These are phyloP conservation scores for Solanum rostratum DNA, from an alignment of 257 asterid genomes.

Conservation along the genomic window DNA sequence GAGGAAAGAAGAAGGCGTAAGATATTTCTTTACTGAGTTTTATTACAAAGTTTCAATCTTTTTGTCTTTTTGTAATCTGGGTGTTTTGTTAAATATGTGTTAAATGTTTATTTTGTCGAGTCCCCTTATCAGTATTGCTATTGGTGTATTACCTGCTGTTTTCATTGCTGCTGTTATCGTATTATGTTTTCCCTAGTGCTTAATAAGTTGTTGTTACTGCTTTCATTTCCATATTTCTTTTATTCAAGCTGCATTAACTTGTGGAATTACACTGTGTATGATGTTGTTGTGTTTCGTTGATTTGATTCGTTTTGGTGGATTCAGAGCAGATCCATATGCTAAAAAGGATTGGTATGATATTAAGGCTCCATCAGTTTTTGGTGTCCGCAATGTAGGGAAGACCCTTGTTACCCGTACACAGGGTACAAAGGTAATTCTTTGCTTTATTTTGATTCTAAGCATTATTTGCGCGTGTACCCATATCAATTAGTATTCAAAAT, in stretches of 20 bases:
- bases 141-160: not conserved
- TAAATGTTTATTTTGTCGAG: not conserved
- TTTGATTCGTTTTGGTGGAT: not conserved
- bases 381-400: not conserved
- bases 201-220: not conserved
- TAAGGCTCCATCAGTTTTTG: not conserved
- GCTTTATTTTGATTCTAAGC: not conserved
- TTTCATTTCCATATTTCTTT: not conserved
- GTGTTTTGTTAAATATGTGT: not conserved
- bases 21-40: not conserved
- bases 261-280: not conserved
- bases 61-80: not conserved
- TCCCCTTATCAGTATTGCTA: not conserved
- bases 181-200: not conserved
- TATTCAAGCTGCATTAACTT: not conserved
- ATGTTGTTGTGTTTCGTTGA: not conserved
- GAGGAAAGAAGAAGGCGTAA: not conserved
- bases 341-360: not conserved
- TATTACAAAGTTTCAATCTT: not conserved
- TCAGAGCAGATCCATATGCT: not conserved
- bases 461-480: no score
- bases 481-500: no score
- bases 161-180: not conserved
- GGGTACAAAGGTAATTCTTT: not conserved
- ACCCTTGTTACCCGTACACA: not conserved